These are phyloP conservation scores for Ambrosia hybrid DNA, from an alignment of 140 eudicot species.

Conservation along the genomic window DNA sequence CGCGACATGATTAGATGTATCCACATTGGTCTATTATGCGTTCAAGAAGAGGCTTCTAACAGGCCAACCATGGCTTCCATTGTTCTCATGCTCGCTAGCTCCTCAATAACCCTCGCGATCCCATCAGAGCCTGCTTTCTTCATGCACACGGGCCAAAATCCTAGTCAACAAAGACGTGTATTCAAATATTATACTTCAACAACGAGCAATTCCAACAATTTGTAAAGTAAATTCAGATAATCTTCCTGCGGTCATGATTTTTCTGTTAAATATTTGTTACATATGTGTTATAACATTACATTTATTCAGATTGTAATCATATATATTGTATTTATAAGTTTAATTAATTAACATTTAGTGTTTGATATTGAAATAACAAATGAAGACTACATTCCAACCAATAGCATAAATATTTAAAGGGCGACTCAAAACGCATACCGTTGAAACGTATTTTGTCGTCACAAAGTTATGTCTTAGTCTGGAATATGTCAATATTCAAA, in stretches of 20 bases:
- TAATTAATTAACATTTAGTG: too few species aligned
- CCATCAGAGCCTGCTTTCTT: slow-evolving; percentile 39
- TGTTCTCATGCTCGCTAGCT: slow-evolving; percentile 37
- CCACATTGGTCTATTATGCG: slow-evolving; percentile 43
- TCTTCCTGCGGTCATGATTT: too few species aligned
- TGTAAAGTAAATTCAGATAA: background rate
- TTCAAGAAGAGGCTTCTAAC: slow-evolving; percentile 33
- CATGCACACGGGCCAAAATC: background rate
- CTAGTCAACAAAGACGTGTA: background rate
- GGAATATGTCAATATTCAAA: background rate
- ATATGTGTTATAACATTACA: too few species aligned
- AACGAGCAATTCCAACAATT: background rate
- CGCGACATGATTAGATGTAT: slow-evolving; percentile 37
- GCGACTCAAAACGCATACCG: too few species aligned
- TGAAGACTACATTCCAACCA: too few species aligned
- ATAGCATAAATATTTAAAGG: too few species aligned
- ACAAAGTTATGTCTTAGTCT: too few species aligned
- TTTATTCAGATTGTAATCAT: too few species aligned
- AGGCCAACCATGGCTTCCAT: slow-evolving; percentile 48
- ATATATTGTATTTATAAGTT: too few species aligned
- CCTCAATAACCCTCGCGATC: slow-evolving; percentile 26
- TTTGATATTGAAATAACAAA: too few species aligned
- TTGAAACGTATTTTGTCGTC: too few species aligned
- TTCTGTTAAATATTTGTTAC: too few species aligned
- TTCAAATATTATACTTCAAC: slow-evolving; percentile 7